Evolutionary conservation across 2,329 filamentous ascomycete genomes (phyloP), one percentile per base, ranked within the genome.

Genomic region (Fusarium chuoi): DNA sequence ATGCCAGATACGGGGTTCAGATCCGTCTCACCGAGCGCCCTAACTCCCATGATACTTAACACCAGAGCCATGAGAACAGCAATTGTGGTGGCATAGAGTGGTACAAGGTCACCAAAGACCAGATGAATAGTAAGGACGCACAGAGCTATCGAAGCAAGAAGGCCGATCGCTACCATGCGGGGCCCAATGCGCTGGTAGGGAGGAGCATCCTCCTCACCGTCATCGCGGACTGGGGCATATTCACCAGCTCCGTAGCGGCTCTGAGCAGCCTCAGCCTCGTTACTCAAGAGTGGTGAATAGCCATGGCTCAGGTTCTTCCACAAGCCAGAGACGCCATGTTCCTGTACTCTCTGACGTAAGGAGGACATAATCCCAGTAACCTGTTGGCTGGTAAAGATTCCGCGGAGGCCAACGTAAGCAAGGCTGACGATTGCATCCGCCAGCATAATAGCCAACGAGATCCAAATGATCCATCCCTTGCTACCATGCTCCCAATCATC

Each of bases 401-500:
- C 92, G 7, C 89, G 89, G 6, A 93, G 74, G 3, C 93, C 85
- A 45, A 98, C 88, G 86, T 95, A 95, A 4, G 93, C 90, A 15
- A 99, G 89, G 77, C 93, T 98, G 71, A 98, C 89, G 7, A 99
- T 87, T 1, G 96, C 94, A 82, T 99, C 96, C 28, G 94, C 94
- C 33, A 99, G 87, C 96, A 99, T 99, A 75, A 99, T 98, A 7
- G 96, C 94, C 36, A 99, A 85, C 39, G 94, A 98, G 6, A 97
- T 88, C 96, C 96, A 99, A 0, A 99, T 94, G 68, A 99, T 98
- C 96, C 96, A 99, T 44, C 96, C 96, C 83, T 98, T 98, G 81
- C 94, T 98, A 15, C 96, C 96, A 22, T 88, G 90, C 67, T 96
- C 93, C 96, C 96, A 99, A 81, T 97, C 93, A 62, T 90, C 88